These are phyloP conservation scores for Delphinella strobiligena DNA, from an alignment of 2,329 filamentous ascomycete genomes.

Conservation along the genomic window DNA sequence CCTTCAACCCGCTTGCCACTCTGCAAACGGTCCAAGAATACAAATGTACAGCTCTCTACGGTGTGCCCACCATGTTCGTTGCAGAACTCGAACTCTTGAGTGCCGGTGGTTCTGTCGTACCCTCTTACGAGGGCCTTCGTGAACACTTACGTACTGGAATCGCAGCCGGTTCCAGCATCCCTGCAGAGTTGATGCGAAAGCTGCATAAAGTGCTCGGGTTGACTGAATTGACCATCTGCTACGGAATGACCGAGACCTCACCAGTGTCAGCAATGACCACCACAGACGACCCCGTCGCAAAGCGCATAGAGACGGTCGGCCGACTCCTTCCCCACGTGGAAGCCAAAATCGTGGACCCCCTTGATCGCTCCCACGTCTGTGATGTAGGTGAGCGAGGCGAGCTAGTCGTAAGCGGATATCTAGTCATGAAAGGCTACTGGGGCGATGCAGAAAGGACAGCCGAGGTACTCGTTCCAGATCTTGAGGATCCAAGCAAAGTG, in stretches of 20 bases:
- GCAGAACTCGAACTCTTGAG: conserved; percentile 66
- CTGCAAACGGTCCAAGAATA: conserved; percentile 53
- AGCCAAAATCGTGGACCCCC: conserved; percentile 63
- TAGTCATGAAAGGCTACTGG: conserved; percentile 88
- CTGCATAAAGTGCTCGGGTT: conserved; percentile 66
- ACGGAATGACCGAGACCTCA: conserved; percentile 88
- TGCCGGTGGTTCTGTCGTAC: not conserved
- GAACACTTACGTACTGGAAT: conserved; percentile 70
- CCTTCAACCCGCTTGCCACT: conserved; percentile 68
- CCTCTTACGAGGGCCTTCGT: not conserved
- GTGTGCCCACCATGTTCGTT: conserved; percentile 91
- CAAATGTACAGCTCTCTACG: conserved; percentile 61
- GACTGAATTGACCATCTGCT: conserved; percentile 79
- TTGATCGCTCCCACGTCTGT: conserved; percentile 47
- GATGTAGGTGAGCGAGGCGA: conserved; percentile 61
- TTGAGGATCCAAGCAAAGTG: conserved; percentile 43
- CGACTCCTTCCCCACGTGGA: conserved; percentile 70
- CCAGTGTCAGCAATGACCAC: conserved; percentile 69
- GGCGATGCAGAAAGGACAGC: conserved; percentile 56
- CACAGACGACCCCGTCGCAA: conserved; percentile 60
- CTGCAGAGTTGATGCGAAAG: conserved; percentile 65
- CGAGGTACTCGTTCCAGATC: conserved; percentile 51
- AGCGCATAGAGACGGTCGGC: conserved; percentile 66
- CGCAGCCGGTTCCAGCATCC: conserved; percentile 76
- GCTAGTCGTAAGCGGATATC: conserved; percentile 70